phyloP scores from a whole-genome alignment of 1,284 basidiomycete species.

The Irpex sp. region DNA sequence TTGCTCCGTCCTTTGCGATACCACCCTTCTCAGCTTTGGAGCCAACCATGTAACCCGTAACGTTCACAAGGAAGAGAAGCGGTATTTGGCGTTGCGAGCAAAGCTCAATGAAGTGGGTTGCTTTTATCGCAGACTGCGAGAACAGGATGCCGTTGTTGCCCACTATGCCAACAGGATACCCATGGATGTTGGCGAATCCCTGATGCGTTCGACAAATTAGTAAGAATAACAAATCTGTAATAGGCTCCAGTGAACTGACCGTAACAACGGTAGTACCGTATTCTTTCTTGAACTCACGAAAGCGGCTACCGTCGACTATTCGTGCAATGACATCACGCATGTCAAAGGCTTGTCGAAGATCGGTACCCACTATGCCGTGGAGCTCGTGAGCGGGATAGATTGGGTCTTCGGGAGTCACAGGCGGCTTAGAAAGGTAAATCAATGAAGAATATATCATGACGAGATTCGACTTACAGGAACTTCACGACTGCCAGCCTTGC shows the following conservation, averaged over 20 bases:
- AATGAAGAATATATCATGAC: too few species aligned
- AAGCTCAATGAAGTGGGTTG: conserved; percentile 92
- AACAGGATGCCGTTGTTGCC: conserved; percentile 95
- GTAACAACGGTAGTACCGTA: conserved; percentile 91
- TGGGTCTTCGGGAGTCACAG: conserved; percentile 63
- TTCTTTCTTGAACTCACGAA: conserved; percentile 95
- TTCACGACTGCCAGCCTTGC: conserved; percentile 49
- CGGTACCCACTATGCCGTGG: conserved; percentile 89
- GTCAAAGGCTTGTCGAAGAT: conserved; percentile 85
- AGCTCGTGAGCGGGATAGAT: conserved; percentile 80
- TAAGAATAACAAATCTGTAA: not conserved
- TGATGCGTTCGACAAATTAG: conserved; percentile 23
- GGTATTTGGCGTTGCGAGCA: conserved; percentile 92
- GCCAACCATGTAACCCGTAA: conserved; percentile 94
- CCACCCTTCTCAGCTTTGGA: conserved; percentile 93
- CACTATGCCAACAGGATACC: conserved; percentile 85
- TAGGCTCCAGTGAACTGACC: conserved; percentile 39
- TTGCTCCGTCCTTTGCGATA: conserved; percentile 96
- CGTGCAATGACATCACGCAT: conserved; percentile 93
- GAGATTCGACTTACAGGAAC: conserved; percentile 38
- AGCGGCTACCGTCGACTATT: conserved; percentile 87
- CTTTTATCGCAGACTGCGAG: conserved; percentile 90
- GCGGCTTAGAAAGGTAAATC: conserved; percentile 39
- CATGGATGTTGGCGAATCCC: conserved; percentile 92
- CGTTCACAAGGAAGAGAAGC: conserved; percentile 91